Evolutionary conservation across 1,139 yeast species (phyloP).

Genomic region (Blastobotrys aristatus): DNA sequence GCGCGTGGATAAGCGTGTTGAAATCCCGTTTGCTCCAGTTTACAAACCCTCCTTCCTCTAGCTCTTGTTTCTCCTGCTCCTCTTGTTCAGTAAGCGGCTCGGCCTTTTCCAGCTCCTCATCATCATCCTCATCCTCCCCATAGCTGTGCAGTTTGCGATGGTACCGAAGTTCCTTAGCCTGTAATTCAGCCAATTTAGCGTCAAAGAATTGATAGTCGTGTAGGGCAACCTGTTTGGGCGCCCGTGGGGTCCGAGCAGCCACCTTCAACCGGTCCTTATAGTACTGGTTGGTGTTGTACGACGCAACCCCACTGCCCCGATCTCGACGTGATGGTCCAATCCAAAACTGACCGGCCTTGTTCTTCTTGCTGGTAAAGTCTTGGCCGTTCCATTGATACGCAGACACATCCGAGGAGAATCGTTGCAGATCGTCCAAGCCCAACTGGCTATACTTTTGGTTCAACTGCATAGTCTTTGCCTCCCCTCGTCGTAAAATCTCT

Average conservation of each 20-base stretch:
- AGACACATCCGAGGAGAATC: constrained; percentile 74
- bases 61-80: constrained; percentile 52
- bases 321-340: constrained; percentile 86
- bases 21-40: constrained; percentile 91
- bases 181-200: constrained; percentile 53
- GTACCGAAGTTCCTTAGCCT: constrained; percentile 73
- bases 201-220: constrained; percentile 93
- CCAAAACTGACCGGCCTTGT: constrained; percentile 48
- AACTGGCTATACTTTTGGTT: constrained; percentile 76
- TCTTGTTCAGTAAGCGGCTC: constrained; percentile 80
- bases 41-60: constrained; percentile 62
- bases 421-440: constrained; percentile 89
- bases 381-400: constrained; percentile 98
- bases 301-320: constrained; percentile 63
- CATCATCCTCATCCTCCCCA: constrained; percentile 35
- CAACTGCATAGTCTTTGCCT: constrained; percentile 70
- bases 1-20: constrained; percentile 74
- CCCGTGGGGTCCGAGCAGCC: constrained; percentile 42
- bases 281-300: constrained; percentile 83
- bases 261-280: constrained; percentile 64
- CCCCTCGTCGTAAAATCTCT: constrained; percentile 68
- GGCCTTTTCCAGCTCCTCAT: constrained; percentile 53
- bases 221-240: constrained; percentile 47
- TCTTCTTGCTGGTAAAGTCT: constrained; percentile 75
- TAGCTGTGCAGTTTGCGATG: constrained; percentile 63